phyloP scores from a whole-genome alignment of 2,329 filamentous ascomycete species.

The Trichoderma sp. region DNA sequence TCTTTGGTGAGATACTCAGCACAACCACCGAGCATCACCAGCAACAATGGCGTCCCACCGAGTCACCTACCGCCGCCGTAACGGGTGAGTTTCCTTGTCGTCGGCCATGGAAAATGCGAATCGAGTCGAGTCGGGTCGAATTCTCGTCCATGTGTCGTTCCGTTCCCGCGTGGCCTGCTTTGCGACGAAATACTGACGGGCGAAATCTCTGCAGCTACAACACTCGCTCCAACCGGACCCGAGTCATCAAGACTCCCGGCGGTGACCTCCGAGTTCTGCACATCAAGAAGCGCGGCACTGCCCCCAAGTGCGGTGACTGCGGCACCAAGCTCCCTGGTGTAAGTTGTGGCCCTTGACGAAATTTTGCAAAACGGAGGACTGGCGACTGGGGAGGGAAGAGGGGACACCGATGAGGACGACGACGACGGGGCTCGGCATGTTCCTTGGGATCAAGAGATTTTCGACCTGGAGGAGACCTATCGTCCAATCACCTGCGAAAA shows the following conservation, averaged over 20 bases:
- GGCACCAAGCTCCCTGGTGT: conserved; percentile 96
- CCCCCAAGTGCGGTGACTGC: conserved; percentile 99
- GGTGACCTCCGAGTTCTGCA: conserved; percentile 94
- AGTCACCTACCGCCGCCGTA: conserved; percentile 71
- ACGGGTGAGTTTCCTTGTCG: conserved; percentile 61
- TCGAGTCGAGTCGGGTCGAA: not conserved
- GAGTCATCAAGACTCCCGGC: conserved; percentile 93
- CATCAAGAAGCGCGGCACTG: conserved; percentile 99
- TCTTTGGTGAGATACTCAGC: conserved; percentile 37
- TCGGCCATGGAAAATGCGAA: not conserved
- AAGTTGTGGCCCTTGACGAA: conserved; percentile 51
- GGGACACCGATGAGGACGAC: not conserved
- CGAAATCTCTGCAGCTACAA: conserved; percentile 69
- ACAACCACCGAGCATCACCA: conserved; percentile 39
- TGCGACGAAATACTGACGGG: conserved; percentile 26
- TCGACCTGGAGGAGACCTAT: not conserved
- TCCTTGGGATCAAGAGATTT: not conserved
- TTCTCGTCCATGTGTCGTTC: conserved; percentile 4
- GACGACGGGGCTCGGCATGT: not conserved
- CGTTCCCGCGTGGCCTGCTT: not conserved
- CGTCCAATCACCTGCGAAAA: not conserved
- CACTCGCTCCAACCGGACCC: conserved; percentile 95
- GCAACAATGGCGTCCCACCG: conserved; percentile 58
- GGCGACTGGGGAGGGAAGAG: not conserved
- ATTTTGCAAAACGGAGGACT: conserved; percentile 9